A percentile compares a stretch with the other conserved stretches of the same genome.
phyloP scores from a whole-genome alignment of 192 early-diverging fungal genomes.

The Radiomyces spectabilis region DNA sequence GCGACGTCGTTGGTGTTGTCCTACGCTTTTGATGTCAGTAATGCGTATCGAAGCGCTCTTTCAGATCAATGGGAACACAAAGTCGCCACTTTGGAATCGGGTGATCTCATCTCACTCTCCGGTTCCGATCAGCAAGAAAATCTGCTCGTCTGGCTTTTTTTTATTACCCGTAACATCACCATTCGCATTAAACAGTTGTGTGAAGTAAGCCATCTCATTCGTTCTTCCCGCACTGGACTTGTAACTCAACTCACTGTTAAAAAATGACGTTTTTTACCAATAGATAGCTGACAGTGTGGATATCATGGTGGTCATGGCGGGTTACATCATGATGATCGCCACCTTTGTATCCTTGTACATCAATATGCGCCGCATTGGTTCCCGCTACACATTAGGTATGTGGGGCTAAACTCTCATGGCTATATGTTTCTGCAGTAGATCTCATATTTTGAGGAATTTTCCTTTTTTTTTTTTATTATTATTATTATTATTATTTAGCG shows the following conservation, averaged over 20 bases:
- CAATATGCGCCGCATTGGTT: constrained; percentile 83
- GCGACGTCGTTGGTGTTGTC: constrained; percentile 28
- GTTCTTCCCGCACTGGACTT: not conserved
- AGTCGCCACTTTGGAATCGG: constrained; percentile 33
- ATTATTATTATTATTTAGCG: constrained; percentile 25
- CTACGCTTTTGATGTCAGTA: constrained; percentile 46
- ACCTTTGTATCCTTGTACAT: constrained; percentile 74
- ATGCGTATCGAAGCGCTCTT: constrained; percentile 28
- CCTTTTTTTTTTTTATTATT: not conserved
- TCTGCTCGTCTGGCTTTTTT: constrained; percentile 44
- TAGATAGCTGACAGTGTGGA: constrained; percentile 64
- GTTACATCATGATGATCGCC: constrained; percentile 75
- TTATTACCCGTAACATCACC: constrained; percentile 44
- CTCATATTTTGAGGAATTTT: not conserved
- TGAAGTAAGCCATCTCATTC: constrained; percentile 16
- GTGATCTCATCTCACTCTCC: constrained; percentile 30
- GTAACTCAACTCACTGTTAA: not conserved
- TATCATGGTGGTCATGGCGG: constrained; percentile 67
- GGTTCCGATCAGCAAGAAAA: constrained; percentile 34
- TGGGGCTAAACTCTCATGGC: no score
- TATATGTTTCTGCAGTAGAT: not conserved
- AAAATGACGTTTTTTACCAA: not conserved
- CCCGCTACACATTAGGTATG: constrained; percentile 61
- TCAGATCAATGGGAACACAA: constrained; percentile 46
- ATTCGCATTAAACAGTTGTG: constrained; percentile 59